phyloP scores from a whole-genome alignment of 2,329 filamentous ascomycete species.

The Capronia americana region DNA sequence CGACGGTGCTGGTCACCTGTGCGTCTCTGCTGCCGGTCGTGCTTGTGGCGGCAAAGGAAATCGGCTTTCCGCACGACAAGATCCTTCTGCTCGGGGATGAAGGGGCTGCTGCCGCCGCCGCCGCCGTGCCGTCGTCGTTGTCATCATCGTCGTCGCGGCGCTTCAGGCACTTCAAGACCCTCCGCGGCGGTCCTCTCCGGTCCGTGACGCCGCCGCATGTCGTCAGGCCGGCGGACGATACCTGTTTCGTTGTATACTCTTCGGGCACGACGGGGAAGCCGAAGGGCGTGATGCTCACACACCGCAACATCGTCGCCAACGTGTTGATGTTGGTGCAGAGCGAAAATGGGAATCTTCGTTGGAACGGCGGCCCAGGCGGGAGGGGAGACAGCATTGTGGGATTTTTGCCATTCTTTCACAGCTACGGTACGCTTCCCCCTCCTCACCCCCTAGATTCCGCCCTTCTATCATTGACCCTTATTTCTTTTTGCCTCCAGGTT shows the following conservation, averaged over 20 bases:
- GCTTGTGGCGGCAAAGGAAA: constrained; percentile 69
- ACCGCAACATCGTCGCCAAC: constrained; percentile 15
- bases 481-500: constrained; percentile 47
- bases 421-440: constrained; percentile 65
- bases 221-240: constrained; percentile 70
- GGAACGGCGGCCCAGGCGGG: constrained; percentile 64
- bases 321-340: constrained; percentile 52
- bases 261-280: constrained; percentile 77
- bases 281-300: constrained; percentile 56
- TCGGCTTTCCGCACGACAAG: constrained; percentile 71
- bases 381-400: constrained; percentile 74
- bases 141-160: too few species aligned
- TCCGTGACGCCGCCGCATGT: neutral
- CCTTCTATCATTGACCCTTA: neutral
- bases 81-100: constrained; percentile 80
- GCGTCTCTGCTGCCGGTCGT: constrained; percentile 68
- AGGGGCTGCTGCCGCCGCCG: constrained; percentile 63
- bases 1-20: constrained; percentile 77
- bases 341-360: constrained; percentile 63
- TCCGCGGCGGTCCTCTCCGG: neutral
- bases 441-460: too few species aligned
- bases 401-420: constrained; percentile 87
- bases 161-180: constrained; percentile 58
- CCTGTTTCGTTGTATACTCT: constrained; percentile 80
- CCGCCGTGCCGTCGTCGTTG: constrained; percentile 53